Percentiles rank a stretch among this genome's conserved stretches.
phyloP scores from a whole-genome alignment of 2,329 filamentous ascomycete genomes.

The Cucurbitaria berberidis region DNA sequence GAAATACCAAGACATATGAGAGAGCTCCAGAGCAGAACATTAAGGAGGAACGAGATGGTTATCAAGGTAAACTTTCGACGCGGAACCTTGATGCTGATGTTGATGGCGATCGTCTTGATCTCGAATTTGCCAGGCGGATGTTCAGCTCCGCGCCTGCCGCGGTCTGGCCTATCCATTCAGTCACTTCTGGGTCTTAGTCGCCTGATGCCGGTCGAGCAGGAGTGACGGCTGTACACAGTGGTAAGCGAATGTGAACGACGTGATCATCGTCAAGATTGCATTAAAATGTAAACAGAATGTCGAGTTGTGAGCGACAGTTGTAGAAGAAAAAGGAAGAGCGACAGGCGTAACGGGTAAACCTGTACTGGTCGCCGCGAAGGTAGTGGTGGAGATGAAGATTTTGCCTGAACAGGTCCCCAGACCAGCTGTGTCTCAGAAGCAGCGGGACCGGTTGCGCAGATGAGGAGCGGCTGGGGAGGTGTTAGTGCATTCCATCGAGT shows the following conservation, averaged over 20 bases:
- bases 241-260: slow-evolving; percentile 13
- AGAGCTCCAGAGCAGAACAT: slow-evolving; percentile 45
- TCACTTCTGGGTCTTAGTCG: slow-evolving; percentile 8
- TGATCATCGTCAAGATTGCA: slow-evolving; percentile 26
- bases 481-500: slow-evolving; percentile 24
- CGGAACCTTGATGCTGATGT: slow-evolving; percentile 22
- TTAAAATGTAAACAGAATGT: slow-evolving; percentile 11
- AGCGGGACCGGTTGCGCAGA: slow-evolving; percentile 21
- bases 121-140: slow-evolving; percentile 22
- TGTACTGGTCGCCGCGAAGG: slow-evolving; percentile 19
- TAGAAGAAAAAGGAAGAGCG: slow-evolving; percentile 9
- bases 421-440: slow-evolving; percentile 37
- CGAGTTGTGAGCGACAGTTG: slow-evolving; percentile 13
- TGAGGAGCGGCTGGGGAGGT: slow-evolving; percentile 17
- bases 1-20: slow-evolving; percentile 33
- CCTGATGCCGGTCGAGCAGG: not conserved
- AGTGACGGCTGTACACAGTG: slow-evolving; percentile 6
- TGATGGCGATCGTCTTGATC: slow-evolving; percentile 12
- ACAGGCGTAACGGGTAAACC: slow-evolving; percentile 12
- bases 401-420: slow-evolving; percentile 35
- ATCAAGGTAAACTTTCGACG: slow-evolving; percentile 43
- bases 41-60: slow-evolving; percentile 42
- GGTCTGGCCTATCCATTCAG: slow-evolving; percentile 31
- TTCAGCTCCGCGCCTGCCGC: slow-evolving; percentile 27
- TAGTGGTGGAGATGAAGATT: slow-evolving; percentile 25